phyloP scores from a whole-genome alignment of 108 stramenopile genomes.

The Asterionellopsis glacialis region DNA sequence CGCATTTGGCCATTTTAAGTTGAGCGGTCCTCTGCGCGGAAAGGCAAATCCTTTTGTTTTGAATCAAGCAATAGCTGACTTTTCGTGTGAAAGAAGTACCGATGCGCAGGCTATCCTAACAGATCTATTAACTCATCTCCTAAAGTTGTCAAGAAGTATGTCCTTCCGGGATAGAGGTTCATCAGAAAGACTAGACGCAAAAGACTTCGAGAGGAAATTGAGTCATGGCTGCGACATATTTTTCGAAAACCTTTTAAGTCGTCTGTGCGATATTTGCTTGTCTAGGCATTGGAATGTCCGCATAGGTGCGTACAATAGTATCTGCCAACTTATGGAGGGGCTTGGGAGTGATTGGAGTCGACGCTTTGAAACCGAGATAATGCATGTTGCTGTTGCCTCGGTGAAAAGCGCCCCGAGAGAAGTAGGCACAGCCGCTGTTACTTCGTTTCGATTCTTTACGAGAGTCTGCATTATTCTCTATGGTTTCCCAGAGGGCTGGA shows the following conservation, averaged over 20 bases:
- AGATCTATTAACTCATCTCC: too few relatives aligned
- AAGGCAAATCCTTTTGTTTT: conserved; percentile 44
- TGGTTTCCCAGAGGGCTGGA: conserved; percentile 27
- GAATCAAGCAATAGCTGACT: conserved; percentile 47
- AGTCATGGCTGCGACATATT: conserved; percentile 3
- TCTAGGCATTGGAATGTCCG: conserved; percentile 46
- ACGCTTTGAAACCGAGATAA: conserved; percentile 62
- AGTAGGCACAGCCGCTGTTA: conserved; percentile 41
- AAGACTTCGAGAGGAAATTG: too few relatives aligned
- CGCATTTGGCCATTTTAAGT: conserved; percentile 63
- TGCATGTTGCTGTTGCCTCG: conserved; percentile 62
- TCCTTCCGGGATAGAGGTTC: too few relatives aligned
- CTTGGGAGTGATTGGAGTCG: conserved; percentile 50
- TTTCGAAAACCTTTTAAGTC: conserved; percentile 54
- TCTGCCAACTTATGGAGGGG: conserved; percentile 33
- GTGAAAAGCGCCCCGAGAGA: conserved; percentile 72
- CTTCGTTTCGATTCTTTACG: conserved; percentile 57
- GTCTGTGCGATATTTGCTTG: conserved; percentile 39
- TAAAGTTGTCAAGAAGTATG: too few relatives aligned
- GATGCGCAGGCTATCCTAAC: too few relatives aligned
- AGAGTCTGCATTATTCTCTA: conserved; percentile 47
- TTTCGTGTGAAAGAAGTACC: conserved; percentile 1
- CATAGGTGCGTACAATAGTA: conserved; percentile 32
- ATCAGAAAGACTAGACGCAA: too few relatives aligned
- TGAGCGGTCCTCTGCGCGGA: conserved; percentile 34